Conservation (phyloP, 305 asterid genomes). For the Rubia peregrina region DNA sequence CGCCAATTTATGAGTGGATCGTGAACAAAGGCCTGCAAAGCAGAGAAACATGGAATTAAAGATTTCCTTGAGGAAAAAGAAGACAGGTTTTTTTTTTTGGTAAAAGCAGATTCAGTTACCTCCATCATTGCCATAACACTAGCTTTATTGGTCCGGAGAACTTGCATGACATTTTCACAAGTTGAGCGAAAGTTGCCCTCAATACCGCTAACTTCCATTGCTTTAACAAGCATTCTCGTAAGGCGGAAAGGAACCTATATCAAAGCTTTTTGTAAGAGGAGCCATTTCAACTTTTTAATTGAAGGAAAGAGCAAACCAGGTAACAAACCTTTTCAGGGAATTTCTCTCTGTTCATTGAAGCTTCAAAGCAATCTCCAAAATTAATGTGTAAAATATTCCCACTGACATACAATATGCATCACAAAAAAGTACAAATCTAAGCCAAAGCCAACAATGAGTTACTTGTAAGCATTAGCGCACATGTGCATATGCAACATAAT, state of each 20-base stretch:
- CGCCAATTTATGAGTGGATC: constrained; percentile 99
- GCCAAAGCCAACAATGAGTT: constrained; percentile 14
- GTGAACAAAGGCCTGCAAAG: constrained; percentile 90
- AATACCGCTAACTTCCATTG: constrained; percentile 99
- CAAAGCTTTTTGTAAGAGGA: constrained; percentile 18
- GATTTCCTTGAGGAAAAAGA: too few relatives aligned
- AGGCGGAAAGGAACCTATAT: constrained; percentile 97
- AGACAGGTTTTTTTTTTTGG: neutral
- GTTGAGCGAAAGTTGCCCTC: constrained; percentile 98
- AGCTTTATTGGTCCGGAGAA: constrained; percentile 80
- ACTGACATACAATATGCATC: constrained; percentile 37
- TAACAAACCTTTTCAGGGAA: constrained; percentile 89
- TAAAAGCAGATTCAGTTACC: constrained; percentile 36
- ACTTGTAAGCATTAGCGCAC: constrained; percentile 28
- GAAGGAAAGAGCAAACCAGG: neutral
- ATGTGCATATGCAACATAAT: constrained; percentile 95
- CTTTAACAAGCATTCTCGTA: constrained; percentile 98
- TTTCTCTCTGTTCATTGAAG: constrained; percentile 98
- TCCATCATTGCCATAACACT: constrained; percentile 99
- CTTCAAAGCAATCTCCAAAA: constrained; percentile 99
- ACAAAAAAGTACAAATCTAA: constrained; percentile 12
- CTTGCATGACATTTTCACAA: constrained; percentile 99
- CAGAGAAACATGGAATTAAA: neutral
- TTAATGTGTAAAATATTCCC: constrained; percentile 98
- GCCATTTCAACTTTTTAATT: neutral